Percentiles rank a stretch among this genome's conserved stretches.
Conservation (phyloP, 768 basidiomycete species). For the Mycena metata region DNA sequence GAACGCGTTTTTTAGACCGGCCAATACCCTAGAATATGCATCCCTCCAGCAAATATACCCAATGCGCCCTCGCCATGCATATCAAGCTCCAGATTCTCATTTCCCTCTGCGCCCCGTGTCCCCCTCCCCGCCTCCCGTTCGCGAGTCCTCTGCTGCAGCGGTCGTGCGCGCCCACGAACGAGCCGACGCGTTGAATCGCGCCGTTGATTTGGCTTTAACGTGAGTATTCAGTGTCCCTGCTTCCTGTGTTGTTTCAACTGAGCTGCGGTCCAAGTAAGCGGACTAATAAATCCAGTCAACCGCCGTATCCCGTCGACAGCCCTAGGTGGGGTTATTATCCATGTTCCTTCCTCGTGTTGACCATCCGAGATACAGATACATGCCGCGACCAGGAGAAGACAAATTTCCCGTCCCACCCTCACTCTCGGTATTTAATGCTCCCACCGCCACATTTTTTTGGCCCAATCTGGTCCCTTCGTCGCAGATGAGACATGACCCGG, state of each 20-base stretch:
- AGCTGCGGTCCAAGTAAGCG: slow-evolving; percentile 2
- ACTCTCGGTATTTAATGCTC: slow-evolving; percentile 58
- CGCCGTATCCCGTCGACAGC: not conserved
- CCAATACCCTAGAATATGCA: not conserved
- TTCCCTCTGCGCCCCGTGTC: slow-evolving; percentile 26
- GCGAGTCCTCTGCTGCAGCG: slow-evolving; percentile 3
- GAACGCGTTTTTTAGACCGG: slow-evolving; percentile 22
- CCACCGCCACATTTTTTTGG: slow-evolving; percentile 63
- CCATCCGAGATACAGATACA: not conserved
- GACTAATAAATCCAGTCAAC: not conserved
- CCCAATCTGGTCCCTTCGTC: slow-evolving; percentile 60
- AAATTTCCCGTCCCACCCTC: slow-evolving; percentile 36
- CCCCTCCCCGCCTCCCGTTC: not conserved
- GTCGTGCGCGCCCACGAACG: slow-evolving; percentile 19
- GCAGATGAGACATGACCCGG: slow-evolving; percentile 55
- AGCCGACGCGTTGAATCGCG: slow-evolving; percentile 20
- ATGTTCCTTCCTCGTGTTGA: not conserved
- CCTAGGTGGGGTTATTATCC: slow-evolving; percentile 3
- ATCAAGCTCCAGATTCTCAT: slow-evolving; percentile 11
- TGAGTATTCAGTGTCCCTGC: not conserved
- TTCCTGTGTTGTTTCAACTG: not conserved
- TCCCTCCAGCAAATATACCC: slow-evolving; percentile 17
- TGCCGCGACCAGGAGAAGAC: not conserved
- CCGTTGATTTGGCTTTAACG: slow-evolving; percentile 9
- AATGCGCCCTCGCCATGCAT: slow-evolving; percentile 6